These are phyloP conservation scores for Sporothrix sp. DNA, from an alignment of 2,329 filamentous ascomycete genomes.

Conservation along the genomic window DNA sequence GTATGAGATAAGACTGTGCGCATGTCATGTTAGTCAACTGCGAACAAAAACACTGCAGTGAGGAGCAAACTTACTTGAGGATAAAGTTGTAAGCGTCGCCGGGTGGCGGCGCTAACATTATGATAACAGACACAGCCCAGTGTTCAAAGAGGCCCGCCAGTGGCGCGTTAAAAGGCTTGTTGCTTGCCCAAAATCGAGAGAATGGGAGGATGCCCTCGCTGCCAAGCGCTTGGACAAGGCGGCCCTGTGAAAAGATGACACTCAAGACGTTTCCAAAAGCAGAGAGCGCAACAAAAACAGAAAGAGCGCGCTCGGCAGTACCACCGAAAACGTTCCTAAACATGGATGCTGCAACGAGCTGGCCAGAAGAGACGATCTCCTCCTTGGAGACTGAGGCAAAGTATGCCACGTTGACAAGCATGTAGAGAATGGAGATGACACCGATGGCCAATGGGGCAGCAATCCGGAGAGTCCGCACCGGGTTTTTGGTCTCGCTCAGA, in stretches of 20 bases:
- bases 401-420: constrained; percentile 58
- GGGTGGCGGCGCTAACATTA: constrained; percentile 57
- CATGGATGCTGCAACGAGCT: constrained; percentile 43
- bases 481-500: constrained; percentile 55
- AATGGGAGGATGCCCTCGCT: constrained; percentile 58
- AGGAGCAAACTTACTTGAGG: constrained; percentile 36
- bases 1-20: constrained; percentile 49
- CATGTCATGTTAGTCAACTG: not conserved
- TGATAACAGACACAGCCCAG: constrained; percentile 53
- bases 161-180: constrained; percentile 53
- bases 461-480: constrained; percentile 53
- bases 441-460: constrained; percentile 53
- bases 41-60: not conserved
- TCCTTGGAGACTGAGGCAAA: constrained; percentile 48
- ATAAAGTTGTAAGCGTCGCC: constrained; percentile 59
- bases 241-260: constrained; percentile 59
- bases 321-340: constrained; percentile 48
- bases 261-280: constrained; percentile 58
- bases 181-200: constrained; percentile 53
- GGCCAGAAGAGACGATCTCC: constrained; percentile 41
- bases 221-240: constrained; percentile 56
- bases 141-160: constrained; percentile 53
- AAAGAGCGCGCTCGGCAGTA: constrained; percentile 47
- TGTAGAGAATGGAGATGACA: constrained; percentile 51
- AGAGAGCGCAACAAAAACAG: constrained; percentile 57